phyloP scores from a whole-genome alignment of 805 yeast genomes.

The Priceomyces medius region DNA sequence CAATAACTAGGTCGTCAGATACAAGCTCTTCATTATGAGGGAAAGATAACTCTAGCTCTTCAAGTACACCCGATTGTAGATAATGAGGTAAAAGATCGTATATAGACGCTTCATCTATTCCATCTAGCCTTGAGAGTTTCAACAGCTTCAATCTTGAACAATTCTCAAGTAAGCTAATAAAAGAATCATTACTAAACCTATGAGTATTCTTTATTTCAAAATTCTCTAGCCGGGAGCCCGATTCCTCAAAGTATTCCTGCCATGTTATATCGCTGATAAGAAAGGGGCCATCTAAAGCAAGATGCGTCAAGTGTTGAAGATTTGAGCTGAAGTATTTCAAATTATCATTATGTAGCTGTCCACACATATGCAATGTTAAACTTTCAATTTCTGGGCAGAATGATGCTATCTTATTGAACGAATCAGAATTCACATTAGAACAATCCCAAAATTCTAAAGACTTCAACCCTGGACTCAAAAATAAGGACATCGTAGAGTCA shows the following conservation, averaged over 20 bases:
- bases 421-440: slow-evolving; percentile 66
- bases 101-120: slow-evolving; percentile 54
- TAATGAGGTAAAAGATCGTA: slow-evolving; percentile 68
- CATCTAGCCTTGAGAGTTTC: slow-evolving; percentile 69
- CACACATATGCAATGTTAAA: slow-evolving; percentile 85
- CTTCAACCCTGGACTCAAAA: slow-evolving; percentile 59
- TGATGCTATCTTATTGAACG: slow-evolving; percentile 69
- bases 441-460: slow-evolving; percentile 88
- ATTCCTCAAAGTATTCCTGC: slow-evolving; percentile 66
- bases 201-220: slow-evolving; percentile 81
- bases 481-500: slow-evolving; percentile 68
- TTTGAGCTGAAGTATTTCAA: slow-evolving; percentile 61
- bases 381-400: slow-evolving; percentile 71
- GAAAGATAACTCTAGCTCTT: slow-evolving; percentile 62
- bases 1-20: slow-evolving; percentile 64
- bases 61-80: slow-evolving; percentile 44
- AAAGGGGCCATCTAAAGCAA: slow-evolving; percentile 88
- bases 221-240: slow-evolving; percentile 52
- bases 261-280: slow-evolving; percentile 73
- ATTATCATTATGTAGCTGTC: slow-evolving; percentile 80
- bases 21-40: slow-evolving; percentile 67
- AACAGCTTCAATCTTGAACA: slow-evolving; percentile 56
- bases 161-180: slow-evolving; percentile 59
- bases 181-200: slow-evolving; percentile 67
- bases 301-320: slow-evolving; percentile 49